phyloP scores from a whole-genome alignment of 768 basidiomycete species.

The Suillus subaureus region DNA sequence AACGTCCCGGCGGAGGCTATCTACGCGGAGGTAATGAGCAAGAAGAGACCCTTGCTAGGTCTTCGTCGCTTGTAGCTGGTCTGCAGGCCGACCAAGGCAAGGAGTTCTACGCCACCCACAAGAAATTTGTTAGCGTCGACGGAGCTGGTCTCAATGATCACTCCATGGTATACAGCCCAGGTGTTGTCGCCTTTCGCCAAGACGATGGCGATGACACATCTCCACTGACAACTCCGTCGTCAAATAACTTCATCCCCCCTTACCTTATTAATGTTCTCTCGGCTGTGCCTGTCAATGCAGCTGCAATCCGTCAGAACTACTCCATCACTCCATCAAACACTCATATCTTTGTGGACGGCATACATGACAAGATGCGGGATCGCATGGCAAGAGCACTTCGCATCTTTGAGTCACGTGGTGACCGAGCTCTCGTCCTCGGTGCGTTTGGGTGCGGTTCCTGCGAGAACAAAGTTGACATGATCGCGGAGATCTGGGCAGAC shows the following conservation, averaged over 20 bases:
- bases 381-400: slow-evolving; percentile 49
- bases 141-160: slow-evolving; percentile 48
- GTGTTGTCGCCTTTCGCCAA: slow-evolving; percentile 44
- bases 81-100: slow-evolving; percentile 35
- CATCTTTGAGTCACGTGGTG: slow-evolving; percentile 44
- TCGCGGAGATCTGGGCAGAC: slow-evolving; percentile 50
- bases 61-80: slow-evolving; percentile 42
- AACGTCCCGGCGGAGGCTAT: slow-evolving; percentile 47
- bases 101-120: slow-evolving; percentile 45
- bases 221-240: slow-evolving; percentile 9
- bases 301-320: slow-evolving; percentile 42
- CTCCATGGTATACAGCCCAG: slow-evolving; percentile 49
- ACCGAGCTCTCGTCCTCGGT: slow-evolving; percentile 43
- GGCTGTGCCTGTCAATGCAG: slow-evolving; percentile 46
- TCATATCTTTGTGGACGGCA: slow-evolving; percentile 39
- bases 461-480: slow-evolving; percentile 42
- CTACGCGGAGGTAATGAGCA: slow-evolving; percentile 48
- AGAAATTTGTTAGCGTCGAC: slow-evolving; percentile 33
- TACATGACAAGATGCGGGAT: slow-evolving; percentile 45
- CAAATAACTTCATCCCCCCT: slow-evolving; percentile 37
- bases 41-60: slow-evolving; percentile 45
- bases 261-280: slow-evolving; percentile 43
- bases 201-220: slow-evolving; percentile 34
- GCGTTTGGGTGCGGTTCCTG: slow-evolving; percentile 48
- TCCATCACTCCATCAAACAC: slow-evolving; percentile 35